These are phyloP conservation scores for Trichophyton benhamiae DNA, from an alignment of 2,329 filamentous ascomycete genomes.

Conservation along the genomic window DNA sequence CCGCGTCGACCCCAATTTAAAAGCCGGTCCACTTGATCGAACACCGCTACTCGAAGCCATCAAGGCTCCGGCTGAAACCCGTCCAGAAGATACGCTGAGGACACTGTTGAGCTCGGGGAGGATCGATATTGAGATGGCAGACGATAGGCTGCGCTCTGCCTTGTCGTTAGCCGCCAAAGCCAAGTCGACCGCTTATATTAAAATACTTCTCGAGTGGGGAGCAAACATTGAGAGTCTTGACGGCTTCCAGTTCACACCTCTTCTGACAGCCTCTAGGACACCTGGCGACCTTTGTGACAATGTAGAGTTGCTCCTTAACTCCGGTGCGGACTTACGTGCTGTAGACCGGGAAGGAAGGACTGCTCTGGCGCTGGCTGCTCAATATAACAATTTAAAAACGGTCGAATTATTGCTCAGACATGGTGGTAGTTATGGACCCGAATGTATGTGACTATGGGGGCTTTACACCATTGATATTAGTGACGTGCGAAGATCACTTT, in stretches of 20 bases:
- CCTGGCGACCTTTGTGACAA: not conserved
- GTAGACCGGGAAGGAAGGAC: not conserved
- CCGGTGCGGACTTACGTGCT: not conserved
- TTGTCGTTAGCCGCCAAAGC: not conserved
- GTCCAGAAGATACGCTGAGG: not conserved
- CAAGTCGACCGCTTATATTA: not conserved
- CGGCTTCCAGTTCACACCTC: not conserved
- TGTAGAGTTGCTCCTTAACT: not conserved
- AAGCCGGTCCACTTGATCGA: not conserved
- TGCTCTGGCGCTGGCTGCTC: not conserved
- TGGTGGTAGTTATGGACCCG: not conserved
- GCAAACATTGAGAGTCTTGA: not conserved
- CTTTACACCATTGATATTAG: not conserved
- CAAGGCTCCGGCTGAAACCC: not conserved
- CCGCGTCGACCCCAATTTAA: not conserved
- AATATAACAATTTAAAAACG: not conserved
- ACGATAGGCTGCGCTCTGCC: not conserved
- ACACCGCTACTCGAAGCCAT: not conserved
- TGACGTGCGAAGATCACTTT: not conserved
- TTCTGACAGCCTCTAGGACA: not conserved
- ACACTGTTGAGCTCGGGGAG: not conserved
- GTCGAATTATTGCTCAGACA: not conserved
- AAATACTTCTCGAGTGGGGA: not conserved
- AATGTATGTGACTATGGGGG: not conserved
- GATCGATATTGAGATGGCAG: not conserved